A percentile compares a stretch with the other conserved stretches of the same genome.
Conservation (phyloP, 2,329 filamentous ascomycete species). For the Sphaerulina vaccinii region DNA sequence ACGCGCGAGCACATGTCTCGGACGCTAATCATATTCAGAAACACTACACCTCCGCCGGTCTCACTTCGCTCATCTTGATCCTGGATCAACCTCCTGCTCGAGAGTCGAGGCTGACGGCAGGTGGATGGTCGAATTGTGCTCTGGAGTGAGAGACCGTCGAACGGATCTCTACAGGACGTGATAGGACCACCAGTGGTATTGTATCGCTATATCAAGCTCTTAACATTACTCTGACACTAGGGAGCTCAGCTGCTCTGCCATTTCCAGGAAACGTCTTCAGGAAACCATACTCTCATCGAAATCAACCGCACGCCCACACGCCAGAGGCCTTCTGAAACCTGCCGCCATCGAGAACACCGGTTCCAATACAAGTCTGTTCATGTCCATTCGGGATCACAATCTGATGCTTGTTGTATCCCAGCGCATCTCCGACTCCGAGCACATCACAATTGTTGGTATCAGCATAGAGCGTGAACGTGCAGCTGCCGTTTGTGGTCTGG, state of each 20-base stretch:
- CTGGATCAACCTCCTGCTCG: too few species aligned
- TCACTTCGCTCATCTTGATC: background rate
- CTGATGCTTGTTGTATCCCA: conserved; percentile 10
- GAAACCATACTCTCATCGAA: background rate
- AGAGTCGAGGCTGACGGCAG: background rate
- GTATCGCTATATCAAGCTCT: too few species aligned
- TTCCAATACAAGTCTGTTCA: conserved; percentile 21
- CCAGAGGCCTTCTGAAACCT: conserved; percentile 26
- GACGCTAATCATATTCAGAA: background rate
- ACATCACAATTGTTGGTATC: conserved; percentile 26
- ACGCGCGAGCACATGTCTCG: conserved; percentile 10
- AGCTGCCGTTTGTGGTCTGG: conserved; percentile 21
- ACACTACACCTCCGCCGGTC: background rate
- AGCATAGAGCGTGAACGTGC: conserved; percentile 25
- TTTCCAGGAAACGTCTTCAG: background rate
- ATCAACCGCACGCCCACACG: conserved; percentile 30
- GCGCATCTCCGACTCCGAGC: conserved; percentile 7
- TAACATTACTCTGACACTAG: background rate
- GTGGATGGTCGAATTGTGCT: too few species aligned
- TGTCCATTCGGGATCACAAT: conserved; percentile 20
- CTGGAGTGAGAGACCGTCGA: too few species aligned
- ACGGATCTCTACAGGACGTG: too few species aligned
- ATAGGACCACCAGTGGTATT: too few species aligned
- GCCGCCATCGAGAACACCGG: conserved; percentile 31
- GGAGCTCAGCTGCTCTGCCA: background rate